Conservation (phyloP, 768 basidiomycete genomes). For the Tremella mesenterica region DNA sequence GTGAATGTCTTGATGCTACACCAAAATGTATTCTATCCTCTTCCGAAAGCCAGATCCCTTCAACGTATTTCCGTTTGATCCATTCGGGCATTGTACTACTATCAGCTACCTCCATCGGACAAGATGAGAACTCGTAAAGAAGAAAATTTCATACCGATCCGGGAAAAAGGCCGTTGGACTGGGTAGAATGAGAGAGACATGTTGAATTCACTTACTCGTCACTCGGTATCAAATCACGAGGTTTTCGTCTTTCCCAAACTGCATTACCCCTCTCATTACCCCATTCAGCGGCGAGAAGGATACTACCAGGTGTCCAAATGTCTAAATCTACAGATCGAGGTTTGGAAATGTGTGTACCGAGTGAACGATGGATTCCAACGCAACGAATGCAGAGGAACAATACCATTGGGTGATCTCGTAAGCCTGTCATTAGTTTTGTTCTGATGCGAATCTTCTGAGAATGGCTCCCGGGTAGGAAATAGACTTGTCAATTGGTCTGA, state of each 20-base stretch:
- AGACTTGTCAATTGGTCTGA: no score
- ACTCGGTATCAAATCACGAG: slow-evolving; percentile 7
- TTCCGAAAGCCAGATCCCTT: slow-evolving; percentile 34
- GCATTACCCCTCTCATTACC: slow-evolving; percentile 38
- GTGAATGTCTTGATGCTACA: not conserved
- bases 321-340: slow-evolving; percentile 41
- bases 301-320: slow-evolving; percentile 37
- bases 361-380: slow-evolving; percentile 37
- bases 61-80: slow-evolving; percentile 39
- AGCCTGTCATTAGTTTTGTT: slow-evolving; percentile 9
- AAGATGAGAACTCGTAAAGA: not conserved
- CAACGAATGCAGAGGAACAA: slow-evolving; percentile 43
- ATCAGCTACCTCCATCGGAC: slow-evolving; percentile 2
- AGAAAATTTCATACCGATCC: not conserved
- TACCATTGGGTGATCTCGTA: slow-evolving; percentile 37
- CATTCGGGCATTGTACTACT: slow-evolving; percentile 27
- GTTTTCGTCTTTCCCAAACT: slow-evolving; percentile 35
- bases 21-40: slow-evolving; percentile 20
- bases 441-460: not conserved
- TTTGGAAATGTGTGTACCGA: slow-evolving; percentile 44
- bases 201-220: slow-evolving; percentile 35
- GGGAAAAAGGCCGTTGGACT: not conserved
- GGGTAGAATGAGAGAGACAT: not conserved
- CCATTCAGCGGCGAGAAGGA: slow-evolving; percentile 33
- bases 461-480: no score